A percentile compares a stretch with the other conserved stretches of the same genome.
Evolutionary conservation across 2,329 filamentous ascomycete species (phyloP).

Genomic region (Metarhizium brunneum): DNA sequence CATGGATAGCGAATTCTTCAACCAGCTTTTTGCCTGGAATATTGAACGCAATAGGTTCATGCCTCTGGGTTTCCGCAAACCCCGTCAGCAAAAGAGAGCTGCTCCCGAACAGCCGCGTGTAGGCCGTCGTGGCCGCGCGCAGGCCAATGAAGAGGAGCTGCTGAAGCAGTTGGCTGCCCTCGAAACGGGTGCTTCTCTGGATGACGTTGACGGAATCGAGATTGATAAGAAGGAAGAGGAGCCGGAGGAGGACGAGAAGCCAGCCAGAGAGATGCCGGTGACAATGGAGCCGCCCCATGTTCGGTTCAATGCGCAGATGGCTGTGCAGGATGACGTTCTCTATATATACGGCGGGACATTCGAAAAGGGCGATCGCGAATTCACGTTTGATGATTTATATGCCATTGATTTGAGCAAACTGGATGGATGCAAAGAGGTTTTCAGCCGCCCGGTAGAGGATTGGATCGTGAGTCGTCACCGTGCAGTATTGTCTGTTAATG

Average conservation of each 20-base stretch:
- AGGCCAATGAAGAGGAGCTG: slow-evolving; percentile 87
- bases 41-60: slow-evolving; percentile 94
- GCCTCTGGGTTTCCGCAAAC: slow-evolving; percentile 66
- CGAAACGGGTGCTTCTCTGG: slow-evolving; percentile 61
- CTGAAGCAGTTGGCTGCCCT: slow-evolving; percentile 78
- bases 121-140: slow-evolving; percentile 61
- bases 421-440: slow-evolving; percentile 88
- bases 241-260: slow-evolving; percentile 46
- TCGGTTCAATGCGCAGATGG: slow-evolving; percentile 82
- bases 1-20: slow-evolving; percentile 97
- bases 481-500: background rate
- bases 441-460: slow-evolving; percentile 72
- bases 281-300: slow-evolving; percentile 79
- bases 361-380: slow-evolving; percentile 90
- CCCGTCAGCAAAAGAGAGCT: slow-evolving; percentile 54
- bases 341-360: slow-evolving; percentile 95
- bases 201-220: slow-evolving; percentile 39
- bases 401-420: slow-evolving; percentile 90
- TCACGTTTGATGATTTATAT: slow-evolving; percentile 92
- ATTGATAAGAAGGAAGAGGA: slow-evolving; percentile 41
- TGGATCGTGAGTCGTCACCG: slow-evolving; percentile 53
- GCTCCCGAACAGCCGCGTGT: slow-evolving; percentile 44
- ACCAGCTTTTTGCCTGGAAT: slow-evolving; percentile 85
- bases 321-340: slow-evolving; percentile 84
- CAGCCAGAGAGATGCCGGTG: slow-evolving; percentile 53